Percentiles rank a stretch among this genome's conserved stretches.
phyloP scores from a whole-genome alignment of 2,329 filamentous ascomycete genomes.

The Phoma sp. region DNA sequence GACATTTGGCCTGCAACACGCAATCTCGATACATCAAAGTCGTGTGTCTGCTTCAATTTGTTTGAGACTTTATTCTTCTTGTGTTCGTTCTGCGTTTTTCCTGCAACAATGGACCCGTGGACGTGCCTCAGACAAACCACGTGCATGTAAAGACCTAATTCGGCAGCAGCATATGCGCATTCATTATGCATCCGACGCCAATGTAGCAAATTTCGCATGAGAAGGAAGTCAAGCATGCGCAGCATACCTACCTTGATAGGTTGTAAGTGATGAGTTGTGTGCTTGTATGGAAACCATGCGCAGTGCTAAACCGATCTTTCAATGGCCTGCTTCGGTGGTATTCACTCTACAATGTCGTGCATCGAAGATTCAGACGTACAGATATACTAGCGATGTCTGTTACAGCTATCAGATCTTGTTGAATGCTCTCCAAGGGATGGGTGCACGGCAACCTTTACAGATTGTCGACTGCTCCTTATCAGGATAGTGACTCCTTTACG shows the following conservation, averaged over 20 bases:
- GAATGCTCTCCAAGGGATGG: constrained; percentile 9
- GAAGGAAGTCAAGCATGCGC: no score
- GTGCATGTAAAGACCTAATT: background rate
- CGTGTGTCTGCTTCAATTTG: constrained; percentile 2
- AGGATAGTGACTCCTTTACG: background rate
- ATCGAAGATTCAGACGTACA: constrained; percentile 10
- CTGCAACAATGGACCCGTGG: background rate
- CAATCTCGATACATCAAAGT: constrained; percentile 1
- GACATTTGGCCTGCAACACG: constrained; percentile 9
- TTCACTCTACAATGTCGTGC: constrained; percentile 1
- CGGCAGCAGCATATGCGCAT: background rate
- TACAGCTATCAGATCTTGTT: constrained; percentile 3
- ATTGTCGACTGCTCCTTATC: background rate
- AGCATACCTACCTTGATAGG: no score
- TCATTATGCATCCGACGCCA: no score
- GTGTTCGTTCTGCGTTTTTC: background rate
- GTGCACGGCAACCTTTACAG: constrained; percentile 5
- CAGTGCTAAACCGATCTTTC: no score
- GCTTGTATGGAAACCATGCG: no score
- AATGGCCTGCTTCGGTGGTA: no score
- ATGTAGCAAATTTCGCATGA: no score
- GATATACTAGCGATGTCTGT: constrained; percentile 3
- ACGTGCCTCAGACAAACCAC: constrained; percentile 2
- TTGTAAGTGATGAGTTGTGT: no score
- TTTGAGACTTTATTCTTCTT: no score